Evolutionary conservation across 805 yeast genomes (phyloP), one percentile per base, ranked within the genome.

Genomic region (Kluyveromyces dobzhanskii): DNA sequence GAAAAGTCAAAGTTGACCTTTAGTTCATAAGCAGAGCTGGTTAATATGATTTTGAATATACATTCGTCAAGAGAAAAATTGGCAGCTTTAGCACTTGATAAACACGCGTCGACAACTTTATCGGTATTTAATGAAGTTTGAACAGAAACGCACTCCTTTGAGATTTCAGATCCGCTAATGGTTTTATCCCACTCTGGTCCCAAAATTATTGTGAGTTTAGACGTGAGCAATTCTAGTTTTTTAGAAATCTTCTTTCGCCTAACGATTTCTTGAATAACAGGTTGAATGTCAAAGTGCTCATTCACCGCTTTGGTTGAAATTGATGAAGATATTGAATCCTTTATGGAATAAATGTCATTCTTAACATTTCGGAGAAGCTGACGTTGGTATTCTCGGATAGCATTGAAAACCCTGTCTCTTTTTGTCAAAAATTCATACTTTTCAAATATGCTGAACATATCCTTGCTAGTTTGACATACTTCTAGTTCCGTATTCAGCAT

Each of bases 101-200:
- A 35, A 92, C 94, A 86, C 2, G 54, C 50, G 0, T 65, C 57
- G 37, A 69, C 71, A 0, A 71, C 47, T 0, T 39, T 43, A 19
- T 67, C 57, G 0, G 75, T 52, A 35, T 79, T 65, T 9, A 78
- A 56, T 35, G 69, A 72, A 17, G 64, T 57, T n/a, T 65, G 49
- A 35, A 83, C 64, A 0, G 63, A 56, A 2, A 54, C 47, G 17
- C 75, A 66, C 43, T 76, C 84, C 1, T 64, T 55, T 9, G 70
- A 63, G 1, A 90, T 71, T 44, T 70, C 73, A 38, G 69, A 71
- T 0, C 95, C 96, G 38, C 79, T 86, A 2, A 79, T 71, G 42
- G 74, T 76, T 8, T 66, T 59, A 16, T 56, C 61, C 88, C 88
- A 81, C 6, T 76, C 75, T 13, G 65, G 51, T 0, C 87, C 84